These are phyloP conservation scores for Termitomyces heimii DNA, from an alignment of 768 basidiomycete species.

Conservation along the genomic window DNA sequence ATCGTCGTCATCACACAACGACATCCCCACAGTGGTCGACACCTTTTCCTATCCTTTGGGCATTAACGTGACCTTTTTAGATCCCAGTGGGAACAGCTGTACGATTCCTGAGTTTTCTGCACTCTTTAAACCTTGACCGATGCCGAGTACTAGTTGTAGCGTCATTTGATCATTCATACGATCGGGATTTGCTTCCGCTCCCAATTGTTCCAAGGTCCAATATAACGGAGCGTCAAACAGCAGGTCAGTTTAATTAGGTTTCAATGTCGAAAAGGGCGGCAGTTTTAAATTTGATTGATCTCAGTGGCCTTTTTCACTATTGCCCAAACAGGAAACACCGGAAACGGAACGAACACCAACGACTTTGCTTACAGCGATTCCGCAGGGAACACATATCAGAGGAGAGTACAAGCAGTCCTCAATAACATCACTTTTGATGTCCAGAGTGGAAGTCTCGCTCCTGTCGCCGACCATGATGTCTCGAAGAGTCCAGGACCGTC, in stretches of 20 bases:
- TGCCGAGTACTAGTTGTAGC: conserved; percentile 34
- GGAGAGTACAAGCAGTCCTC: conserved; percentile 5
- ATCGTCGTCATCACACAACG: conserved; percentile 33
- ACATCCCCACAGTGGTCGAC: conserved; percentile 29
- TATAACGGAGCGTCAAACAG: conserved; percentile 54
- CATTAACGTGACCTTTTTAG: conserved; percentile 35
- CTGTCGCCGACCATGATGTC: neutral
- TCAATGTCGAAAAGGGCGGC: conserved; percentile 12
- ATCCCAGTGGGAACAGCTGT: conserved; percentile 30
- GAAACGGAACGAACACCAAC: conserved; percentile 69
- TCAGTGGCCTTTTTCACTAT: conserved; percentile 21
- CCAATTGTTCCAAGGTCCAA: conserved; percentile 58
- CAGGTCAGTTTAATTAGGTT: conserved; percentile 36
- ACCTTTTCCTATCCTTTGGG: conserved; percentile 39
- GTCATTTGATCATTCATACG: conserved; percentile 64
- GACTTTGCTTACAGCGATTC: conserved; percentile 55
- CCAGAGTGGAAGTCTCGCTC: conserved; percentile 5
- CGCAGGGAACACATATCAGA: conserved; percentile 54
- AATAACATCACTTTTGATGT: conserved; percentile 7
- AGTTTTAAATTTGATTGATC: conserved; percentile 20
- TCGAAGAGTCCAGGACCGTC: neutral
- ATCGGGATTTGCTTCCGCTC: conserved; percentile 52
- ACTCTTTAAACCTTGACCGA: neutral
- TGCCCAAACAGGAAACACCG: conserved; percentile 36
- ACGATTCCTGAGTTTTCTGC: conserved; percentile 9